These are phyloP conservation scores for Backusella parvicylindrica DNA, from an alignment of 192 early-diverging fungal genomes.

Conservation along the genomic window DNA sequence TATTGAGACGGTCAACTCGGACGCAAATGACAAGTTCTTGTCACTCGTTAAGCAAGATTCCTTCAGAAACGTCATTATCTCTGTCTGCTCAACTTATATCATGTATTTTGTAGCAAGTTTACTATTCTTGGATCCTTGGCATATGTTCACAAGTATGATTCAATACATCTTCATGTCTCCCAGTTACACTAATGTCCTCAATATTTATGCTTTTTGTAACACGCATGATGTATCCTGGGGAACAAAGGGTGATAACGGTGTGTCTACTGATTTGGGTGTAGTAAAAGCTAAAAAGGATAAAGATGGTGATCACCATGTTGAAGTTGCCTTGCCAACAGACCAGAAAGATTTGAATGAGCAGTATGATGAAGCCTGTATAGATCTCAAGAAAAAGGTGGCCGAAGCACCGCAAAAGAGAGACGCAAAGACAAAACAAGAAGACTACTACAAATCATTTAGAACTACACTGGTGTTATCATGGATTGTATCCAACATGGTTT, in stretches of 20 bases:
- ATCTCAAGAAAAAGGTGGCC: constrained; percentile 46
- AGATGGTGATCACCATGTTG: constrained; percentile 43
- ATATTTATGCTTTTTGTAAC: constrained; percentile 83
- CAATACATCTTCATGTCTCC: constrained; percentile 75
- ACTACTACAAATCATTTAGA: constrained; percentile 74
- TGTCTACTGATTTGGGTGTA: constrained; percentile 45
- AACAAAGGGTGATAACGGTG: constrained; percentile 72
- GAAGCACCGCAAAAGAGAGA: constrained; percentile 52
- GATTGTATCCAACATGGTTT: constrained; percentile 66
- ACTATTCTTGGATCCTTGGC: constrained; percentile 73
- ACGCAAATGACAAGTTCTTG: constrained; percentile 25
- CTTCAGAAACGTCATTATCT: constrained; percentile 54
- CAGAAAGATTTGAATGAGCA: constrained; percentile 76
- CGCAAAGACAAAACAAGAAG: constrained; percentile 49
- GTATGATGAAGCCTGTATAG: constrained; percentile 76
- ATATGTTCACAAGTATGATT: constrained; percentile 68
- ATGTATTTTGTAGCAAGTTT: constrained; percentile 64
- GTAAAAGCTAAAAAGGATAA: constrained; percentile 49
- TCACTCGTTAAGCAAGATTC: constrained; percentile 34
- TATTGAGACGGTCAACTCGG: constrained; percentile 1
- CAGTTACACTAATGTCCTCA: constrained; percentile 77
- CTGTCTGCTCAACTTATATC: constrained; percentile 62
- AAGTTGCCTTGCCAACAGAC: constrained; percentile 53
- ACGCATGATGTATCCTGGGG: constrained; percentile 87
- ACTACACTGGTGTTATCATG: constrained; percentile 71